phyloP scores from a whole-genome alignment of 495 filamentous ascomycete genomes.

The Staphylotrichum tortipilum region DNA sequence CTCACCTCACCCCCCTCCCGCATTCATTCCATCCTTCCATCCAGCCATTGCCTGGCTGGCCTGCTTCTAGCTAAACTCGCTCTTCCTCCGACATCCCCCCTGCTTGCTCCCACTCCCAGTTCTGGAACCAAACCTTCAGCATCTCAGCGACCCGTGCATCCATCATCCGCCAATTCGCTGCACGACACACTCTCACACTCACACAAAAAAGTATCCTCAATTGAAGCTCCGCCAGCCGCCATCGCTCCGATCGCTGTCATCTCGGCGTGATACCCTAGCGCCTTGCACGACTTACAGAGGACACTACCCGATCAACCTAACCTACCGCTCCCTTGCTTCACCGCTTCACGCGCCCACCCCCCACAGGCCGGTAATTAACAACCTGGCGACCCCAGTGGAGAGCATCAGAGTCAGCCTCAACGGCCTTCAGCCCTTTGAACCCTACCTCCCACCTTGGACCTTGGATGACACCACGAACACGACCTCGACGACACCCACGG shows the following conservation, averaged over 20 bases:
- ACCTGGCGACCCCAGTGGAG: slow-evolving; percentile 16
- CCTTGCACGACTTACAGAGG: not conserved
- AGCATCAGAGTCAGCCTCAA: slow-evolving; percentile 9
- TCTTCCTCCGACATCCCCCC: slow-evolving; percentile 1
- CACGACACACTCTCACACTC: too few relatives aligned
- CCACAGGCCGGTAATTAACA: slow-evolving; percentile 22
- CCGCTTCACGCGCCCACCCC: too few relatives aligned
- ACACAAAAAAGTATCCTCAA: slow-evolving; percentile 3
- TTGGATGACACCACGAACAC: not conserved
- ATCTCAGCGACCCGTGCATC: not conserved
- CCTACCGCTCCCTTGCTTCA: slow-evolving; percentile 15
- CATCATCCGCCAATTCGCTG: too few relatives aligned
- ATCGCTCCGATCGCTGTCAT: too few relatives aligned
- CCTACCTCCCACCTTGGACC: not conserved
- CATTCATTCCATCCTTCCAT: slow-evolving; percentile 1
- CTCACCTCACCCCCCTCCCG: slow-evolving; percentile 14
- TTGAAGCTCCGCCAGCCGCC: not conserved
- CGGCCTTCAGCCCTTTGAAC: not conserved
- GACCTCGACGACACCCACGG: not conserved
- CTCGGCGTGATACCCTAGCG: slow-evolving; percentile 7
- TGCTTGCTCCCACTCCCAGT: not conserved
- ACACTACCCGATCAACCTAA: too few relatives aligned
- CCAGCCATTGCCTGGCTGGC: slow-evolving; percentile 1
- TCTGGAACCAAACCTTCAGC: not conserved
- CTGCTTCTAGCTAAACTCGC: not conserved